Base-by-base conservation (phyloP, 192 early-diverging fungal species). In the Gaertneriomyces semiglobifer region DNA sequence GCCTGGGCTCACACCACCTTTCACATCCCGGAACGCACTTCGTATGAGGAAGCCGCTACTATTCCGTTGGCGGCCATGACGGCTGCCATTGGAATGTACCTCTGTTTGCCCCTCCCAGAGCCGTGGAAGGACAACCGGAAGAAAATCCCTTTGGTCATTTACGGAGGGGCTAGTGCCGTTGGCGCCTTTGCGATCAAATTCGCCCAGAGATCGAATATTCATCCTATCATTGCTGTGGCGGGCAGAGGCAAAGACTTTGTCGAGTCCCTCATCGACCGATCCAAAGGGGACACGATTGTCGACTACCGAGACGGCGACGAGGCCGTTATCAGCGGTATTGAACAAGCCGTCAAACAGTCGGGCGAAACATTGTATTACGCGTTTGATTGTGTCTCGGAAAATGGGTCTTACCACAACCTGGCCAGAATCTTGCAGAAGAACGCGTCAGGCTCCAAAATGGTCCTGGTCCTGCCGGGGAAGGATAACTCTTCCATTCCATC, bases 211-310 rank as follows among this genome's bases (percentile, higher is more conserved):
- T 14, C 55, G 12, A 25, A 25, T 11, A 18, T 57, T 14, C 14
- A 57, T 11, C 55, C 55, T 3, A 57, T 57, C 55, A 57, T 57
- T 25, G 55, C n/a, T n/a, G 55, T 57, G n/a, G 55, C 55, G 11
- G 20, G 12, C 25, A 25, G 11, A 11, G 33, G 55, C 25, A 25
- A 11, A 11, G 14, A 12, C 11, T 57, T 57, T 57, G 55, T 57
- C n/a, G 25, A 57, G 55, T 12, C n/a, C 16, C 55, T 57, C 10
- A 25, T 57, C 33, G 48, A 50, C 48, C 12, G 16, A 0, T n/a
- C 48, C 48, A 50, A 50, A 50, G 48, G 48, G 14, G 55, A 57
- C 20, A 11, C 12, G 14, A 33, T 57, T 57, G 20, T 57, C 33
- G 55, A 57, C 20, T 57, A 57, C 25, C 55, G 55, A 12, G n/a